A percentile compares a stretch with the other conserved stretches of the same genome.
These are phyloP conservation scores for Ceratobasidium papillatum DNA, from an alignment of 1,284 basidiomycete genomes.

Conservation along the genomic window DNA sequence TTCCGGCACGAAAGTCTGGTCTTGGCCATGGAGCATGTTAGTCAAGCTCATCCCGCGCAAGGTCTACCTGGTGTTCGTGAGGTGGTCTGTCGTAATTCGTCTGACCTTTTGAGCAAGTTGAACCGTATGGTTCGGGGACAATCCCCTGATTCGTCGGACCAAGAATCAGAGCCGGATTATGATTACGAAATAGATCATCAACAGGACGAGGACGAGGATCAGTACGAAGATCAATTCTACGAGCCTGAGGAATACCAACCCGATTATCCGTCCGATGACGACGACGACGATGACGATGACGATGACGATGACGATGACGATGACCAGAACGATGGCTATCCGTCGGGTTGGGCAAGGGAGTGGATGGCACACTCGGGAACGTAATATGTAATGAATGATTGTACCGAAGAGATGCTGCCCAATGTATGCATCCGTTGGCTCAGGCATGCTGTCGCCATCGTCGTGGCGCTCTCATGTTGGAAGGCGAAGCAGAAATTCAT, in stretches of 20 bases:
- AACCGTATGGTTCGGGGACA: neutral
- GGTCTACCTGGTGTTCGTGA: neutral
- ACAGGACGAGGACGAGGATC: neutral
- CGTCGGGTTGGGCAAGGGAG: too few relatives aligned
- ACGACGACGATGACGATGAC: neutral
- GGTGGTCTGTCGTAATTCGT: neutral
- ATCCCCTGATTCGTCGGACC: neutral
- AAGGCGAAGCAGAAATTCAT: too few relatives aligned
- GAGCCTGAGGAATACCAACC: neutral
- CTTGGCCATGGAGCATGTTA: neutral
- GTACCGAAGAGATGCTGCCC: too few relatives aligned
- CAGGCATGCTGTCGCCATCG: too few relatives aligned
- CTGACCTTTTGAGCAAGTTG: neutral
- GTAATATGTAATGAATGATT: too few relatives aligned
- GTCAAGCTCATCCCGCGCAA: neutral
- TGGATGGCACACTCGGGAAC: too few relatives aligned
- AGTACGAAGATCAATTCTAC: neutral
- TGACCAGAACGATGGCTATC: neutral
- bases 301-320: neutral
- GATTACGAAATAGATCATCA: neutral
- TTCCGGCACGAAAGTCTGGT: conserved; percentile 3
- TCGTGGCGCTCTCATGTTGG: too few relatives aligned
- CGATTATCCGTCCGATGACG: neutral
- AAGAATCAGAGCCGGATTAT: neutral
- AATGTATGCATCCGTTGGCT: too few relatives aligned